phyloP scores from a whole-genome alignment of 129 eudicot species.

The Centaurea solstitialis region DNA sequence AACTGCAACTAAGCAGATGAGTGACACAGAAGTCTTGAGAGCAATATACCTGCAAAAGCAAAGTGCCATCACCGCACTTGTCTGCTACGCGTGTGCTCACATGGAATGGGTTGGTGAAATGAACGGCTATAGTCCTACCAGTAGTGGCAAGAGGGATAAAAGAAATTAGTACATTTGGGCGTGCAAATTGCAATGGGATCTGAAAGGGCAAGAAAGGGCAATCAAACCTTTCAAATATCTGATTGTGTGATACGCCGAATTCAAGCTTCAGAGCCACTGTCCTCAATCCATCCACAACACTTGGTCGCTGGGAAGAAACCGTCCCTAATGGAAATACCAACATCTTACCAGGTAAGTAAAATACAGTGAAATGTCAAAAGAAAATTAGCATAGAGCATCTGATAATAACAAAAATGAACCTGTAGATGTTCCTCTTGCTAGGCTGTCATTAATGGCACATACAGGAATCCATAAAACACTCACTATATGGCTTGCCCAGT shows the following conservation, averaged over 20 bases:
- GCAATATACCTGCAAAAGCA: constrained; percentile 79
- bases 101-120: constrained; percentile 84
- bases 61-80: constrained; percentile 79
- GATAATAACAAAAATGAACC: constrained; percentile 39
- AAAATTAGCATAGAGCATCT: not conserved
- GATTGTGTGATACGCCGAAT: constrained; percentile 93
- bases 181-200: not conserved
- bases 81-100: constrained; percentile 83
- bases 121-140: constrained; percentile 83
- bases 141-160: not conserved
- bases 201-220: not conserved
- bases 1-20: not conserved
- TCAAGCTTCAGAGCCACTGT: constrained; percentile 93
- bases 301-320: constrained; percentile 57
- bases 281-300: constrained; percentile 91
- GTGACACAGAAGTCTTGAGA: not conserved
- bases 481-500: constrained; percentile 79
- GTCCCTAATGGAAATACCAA: constrained; percentile 39
- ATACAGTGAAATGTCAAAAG: not conserved
- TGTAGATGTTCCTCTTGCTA: constrained; percentile 76
- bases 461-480: constrained; percentile 92
- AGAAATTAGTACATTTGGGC: not conserved
- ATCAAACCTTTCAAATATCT: constrained; percentile 71
- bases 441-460: constrained; percentile 68
- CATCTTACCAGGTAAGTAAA: not conserved